Conservation (phyloP, 306 rosid genomes). For the Trifolium pratense region DNA sequence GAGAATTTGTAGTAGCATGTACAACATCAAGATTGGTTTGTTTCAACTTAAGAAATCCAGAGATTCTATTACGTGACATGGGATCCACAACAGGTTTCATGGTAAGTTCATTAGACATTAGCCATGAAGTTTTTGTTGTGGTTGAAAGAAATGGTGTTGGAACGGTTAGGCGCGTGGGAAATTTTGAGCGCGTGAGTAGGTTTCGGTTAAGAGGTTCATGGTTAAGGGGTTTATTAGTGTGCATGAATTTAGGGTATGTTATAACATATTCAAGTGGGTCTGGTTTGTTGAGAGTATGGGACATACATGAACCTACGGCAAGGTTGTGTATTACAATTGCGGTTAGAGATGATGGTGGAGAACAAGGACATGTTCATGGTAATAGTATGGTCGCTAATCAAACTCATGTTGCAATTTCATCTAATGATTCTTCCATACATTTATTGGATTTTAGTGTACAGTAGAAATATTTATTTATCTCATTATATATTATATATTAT, state of each 20-base stretch:
- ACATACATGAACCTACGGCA: conserved; percentile 37
- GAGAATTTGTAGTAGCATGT: conserved; percentile 71
- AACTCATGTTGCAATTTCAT: conserved; percentile 65
- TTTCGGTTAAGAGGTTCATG: conserved; percentile 45
- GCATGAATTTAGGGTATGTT: conserved; percentile 64
- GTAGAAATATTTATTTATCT: too few species aligned
- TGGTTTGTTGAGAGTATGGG: conserved; percentile 64
- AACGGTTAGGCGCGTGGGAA: conserved; percentile 53
- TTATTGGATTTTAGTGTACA: conserved; percentile 80
- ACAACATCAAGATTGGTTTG: conserved; percentile 56
- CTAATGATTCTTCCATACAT: conserved; percentile 49
- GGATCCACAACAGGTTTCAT: conserved; percentile 46
- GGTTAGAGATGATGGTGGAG: conserved; percentile 45
- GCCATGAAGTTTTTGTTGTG: conserved; percentile 47
- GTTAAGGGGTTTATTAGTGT: conserved; percentile 53
- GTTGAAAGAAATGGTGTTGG: conserved; percentile 57
- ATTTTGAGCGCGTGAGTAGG: conserved; percentile 54
- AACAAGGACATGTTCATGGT: not conserved
- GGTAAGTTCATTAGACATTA: conserved; percentile 63
- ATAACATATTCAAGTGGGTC: conserved; percentile 52
- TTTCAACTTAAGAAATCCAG: conserved; percentile 57
- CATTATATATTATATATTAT: too few species aligned
- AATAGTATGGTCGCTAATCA: conserved; percentile 61
- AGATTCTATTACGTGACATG: conserved; percentile 42
- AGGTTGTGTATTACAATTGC: not conserved